phyloP scores from a whole-genome alignment of 805 yeast genomes.

The Starmerella apis region DNA sequence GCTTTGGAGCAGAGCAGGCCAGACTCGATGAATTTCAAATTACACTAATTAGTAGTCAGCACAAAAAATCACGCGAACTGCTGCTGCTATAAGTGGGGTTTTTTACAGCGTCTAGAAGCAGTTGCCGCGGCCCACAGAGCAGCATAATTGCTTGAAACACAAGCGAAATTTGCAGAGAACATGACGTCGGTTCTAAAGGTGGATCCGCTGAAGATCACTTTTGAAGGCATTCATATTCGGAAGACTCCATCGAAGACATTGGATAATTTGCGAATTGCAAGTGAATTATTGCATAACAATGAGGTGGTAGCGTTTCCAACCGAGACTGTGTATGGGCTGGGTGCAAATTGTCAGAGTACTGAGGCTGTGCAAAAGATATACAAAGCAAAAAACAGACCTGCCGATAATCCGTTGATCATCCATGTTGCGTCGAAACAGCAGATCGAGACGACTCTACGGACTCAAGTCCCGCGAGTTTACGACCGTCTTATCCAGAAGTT shows the following conservation, averaged over 20 bases:
- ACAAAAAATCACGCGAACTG: background rate
- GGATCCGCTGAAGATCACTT: constrained; percentile 42
- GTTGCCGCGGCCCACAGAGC: background rate
- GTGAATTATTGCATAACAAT: constrained; percentile 42
- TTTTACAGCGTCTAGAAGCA: no score
- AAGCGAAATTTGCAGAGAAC: background rate
- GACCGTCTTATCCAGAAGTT: constrained; percentile 50
- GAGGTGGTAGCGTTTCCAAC: constrained; percentile 88
- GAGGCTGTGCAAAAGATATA: constrained; percentile 68
- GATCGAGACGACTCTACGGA: constrained; percentile 50
- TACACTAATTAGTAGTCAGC: background rate
- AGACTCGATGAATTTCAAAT: background rate
- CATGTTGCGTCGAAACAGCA: constrained; percentile 76
- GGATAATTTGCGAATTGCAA: constrained; percentile 47
- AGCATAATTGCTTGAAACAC: background rate
- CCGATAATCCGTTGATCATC: constrained; percentile 88
- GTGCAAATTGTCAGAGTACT: constrained; percentile 72
- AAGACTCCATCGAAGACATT: constrained; percentile 35
- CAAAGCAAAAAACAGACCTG: constrained; percentile 82
- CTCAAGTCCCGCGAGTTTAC: constrained; percentile 58
- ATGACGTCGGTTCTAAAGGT: constrained; percentile 45
- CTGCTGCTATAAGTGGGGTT: background rate
- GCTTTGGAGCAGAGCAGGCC: background rate
- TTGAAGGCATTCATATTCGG: constrained; percentile 35
- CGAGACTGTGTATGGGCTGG: constrained; percentile 93